These are phyloP conservation scores for Lippia alba DNA, from an alignment of 305 asterid species.

Conservation along the genomic window DNA sequence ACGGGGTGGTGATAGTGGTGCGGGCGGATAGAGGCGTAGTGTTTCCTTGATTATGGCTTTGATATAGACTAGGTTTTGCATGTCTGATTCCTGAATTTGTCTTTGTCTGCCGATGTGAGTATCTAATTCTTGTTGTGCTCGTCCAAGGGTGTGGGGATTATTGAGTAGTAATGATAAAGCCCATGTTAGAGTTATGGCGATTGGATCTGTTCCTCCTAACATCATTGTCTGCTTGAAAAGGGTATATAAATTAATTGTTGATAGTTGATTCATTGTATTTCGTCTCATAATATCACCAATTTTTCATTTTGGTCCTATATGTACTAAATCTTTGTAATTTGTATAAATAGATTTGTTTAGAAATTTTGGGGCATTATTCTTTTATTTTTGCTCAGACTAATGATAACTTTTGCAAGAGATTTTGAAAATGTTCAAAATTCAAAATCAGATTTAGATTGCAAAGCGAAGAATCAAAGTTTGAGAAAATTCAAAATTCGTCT, in stretches of 20 bases:
- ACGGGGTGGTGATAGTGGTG: conserved; percentile 4
- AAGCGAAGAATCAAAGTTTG: no score
- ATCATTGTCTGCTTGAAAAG: conserved; percentile 31
- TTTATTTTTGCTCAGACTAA: no score
- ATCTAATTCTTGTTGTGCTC: conserved; percentile 34
- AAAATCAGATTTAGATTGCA: no score
- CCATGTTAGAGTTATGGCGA: conserved; percentile 41
- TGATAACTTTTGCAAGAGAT: no score
- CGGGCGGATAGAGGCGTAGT: conserved; percentile 34
- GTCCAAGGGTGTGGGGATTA: conserved; percentile 20
- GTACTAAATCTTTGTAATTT: no score
- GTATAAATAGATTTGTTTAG: no score
- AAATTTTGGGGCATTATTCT: no score
- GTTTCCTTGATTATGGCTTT: conserved; percentile 45
- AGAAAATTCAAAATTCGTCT: no score
- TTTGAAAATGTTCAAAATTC: no score
- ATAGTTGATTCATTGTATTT: not conserved
- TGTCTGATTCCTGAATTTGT: conserved; percentile 38
- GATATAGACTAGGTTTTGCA: conserved; percentile 33
- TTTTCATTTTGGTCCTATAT: no score
- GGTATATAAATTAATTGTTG: not conserved
- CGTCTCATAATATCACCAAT: no score
- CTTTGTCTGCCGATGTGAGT: conserved; percentile 28
- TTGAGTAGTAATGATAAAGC: conserved; percentile 35
- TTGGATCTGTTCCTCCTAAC: conserved; percentile 31